Percentiles rank a stretch among this genome's conserved stretches.
These are phyloP conservation scores for Quambalaria eucalypti DNA, from an alignment of 1,284 basidiomycete genomes.

Conservation along the genomic window DNA sequence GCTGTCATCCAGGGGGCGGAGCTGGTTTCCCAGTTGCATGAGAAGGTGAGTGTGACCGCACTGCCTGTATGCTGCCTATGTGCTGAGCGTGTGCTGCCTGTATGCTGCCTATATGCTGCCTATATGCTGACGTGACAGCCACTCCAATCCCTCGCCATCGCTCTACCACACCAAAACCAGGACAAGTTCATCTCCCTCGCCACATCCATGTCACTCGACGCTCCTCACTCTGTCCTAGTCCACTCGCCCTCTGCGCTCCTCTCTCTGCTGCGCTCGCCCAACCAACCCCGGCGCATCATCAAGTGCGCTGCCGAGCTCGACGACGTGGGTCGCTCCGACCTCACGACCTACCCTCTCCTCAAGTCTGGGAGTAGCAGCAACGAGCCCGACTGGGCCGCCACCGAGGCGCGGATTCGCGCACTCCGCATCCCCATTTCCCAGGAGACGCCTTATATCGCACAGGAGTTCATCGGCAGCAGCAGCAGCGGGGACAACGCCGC, in stretches of 20 bases:
- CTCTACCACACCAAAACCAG: too few species aligned
- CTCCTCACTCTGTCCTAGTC: constrained; percentile 45
- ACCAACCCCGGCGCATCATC: constrained; percentile 26
- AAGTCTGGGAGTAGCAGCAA: background rate
- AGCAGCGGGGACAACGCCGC: too few species aligned
- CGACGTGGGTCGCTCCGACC: constrained; percentile 48
- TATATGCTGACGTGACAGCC: too few species aligned
- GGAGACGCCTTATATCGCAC: constrained; percentile 35
- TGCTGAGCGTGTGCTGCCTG: background rate
- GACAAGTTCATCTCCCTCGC: constrained; percentile 44
- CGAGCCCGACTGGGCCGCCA: constrained; percentile 18
- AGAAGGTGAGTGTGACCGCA: constrained; percentile 44
- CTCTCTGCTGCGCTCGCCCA: constrained; percentile 24
- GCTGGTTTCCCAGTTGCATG: constrained; percentile 48
- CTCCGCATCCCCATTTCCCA: constrained; percentile 24
- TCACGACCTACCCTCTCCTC: constrained; percentile 48
- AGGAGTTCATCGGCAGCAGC: constrained; percentile 41
- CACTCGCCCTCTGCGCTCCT: constrained; percentile 44
- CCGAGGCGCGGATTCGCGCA: constrained; percentile 13
- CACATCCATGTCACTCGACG: constrained; percentile 42
- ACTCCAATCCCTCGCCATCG: too few species aligned
- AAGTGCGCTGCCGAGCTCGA: constrained; percentile 48
- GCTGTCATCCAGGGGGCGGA: constrained; percentile 48
- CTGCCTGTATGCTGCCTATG: background rate
- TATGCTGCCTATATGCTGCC: too few species aligned